Percentiles rank a stretch among this genome's conserved stretches.
These are phyloP conservation scores for Neofusicoccum umdonicola DNA, from an alignment of 2,329 filamentous ascomycete species.

Conservation along the genomic window DNA sequence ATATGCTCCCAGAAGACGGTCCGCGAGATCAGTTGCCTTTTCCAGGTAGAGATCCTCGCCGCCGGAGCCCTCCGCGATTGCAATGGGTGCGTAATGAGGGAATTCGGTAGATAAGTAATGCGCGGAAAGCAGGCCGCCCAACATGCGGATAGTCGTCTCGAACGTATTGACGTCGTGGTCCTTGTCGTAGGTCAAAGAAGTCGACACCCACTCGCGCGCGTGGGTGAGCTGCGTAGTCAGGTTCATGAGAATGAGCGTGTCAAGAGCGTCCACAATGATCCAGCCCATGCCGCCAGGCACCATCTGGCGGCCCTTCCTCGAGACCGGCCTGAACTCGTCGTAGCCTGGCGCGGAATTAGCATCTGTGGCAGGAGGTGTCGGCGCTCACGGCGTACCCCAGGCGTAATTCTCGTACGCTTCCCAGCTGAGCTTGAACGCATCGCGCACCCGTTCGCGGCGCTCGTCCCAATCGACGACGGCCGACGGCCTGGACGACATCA, in stretches of 20 bases:
- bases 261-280: constrained; percentile 95
- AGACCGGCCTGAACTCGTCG: constrained; percentile 83
- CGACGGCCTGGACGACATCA: constrained; percentile 2
- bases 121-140: constrained; percentile 87
- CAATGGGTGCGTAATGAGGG: constrained; percentile 72
- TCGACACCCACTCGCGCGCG: constrained; percentile 84
- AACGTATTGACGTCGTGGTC: constrained; percentile 96
- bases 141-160: constrained; percentile 96
- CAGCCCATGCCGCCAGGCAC: constrained; percentile 83
- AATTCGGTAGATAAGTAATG: constrained; percentile 89
- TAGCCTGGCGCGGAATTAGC: constrained; percentile 47
- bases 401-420: constrained; percentile 88
- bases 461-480: constrained; percentile 67
- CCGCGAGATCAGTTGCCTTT: constrained; percentile 89
- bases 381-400: constrained; percentile 67
- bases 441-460: constrained; percentile 76
- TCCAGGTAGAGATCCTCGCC: constrained; percentile 94
- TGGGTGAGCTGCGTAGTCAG: constrained; percentile 79
- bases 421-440: constrained; percentile 90
- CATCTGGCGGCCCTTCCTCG: constrained; percentile 80
- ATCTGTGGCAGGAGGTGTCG: not conserved
- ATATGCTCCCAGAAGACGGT: constrained; percentile 82
- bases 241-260: constrained; percentile 99
- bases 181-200: constrained; percentile 79
- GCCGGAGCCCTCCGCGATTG: constrained; percentile 66